These are phyloP conservation scores for Penicillium maclennaniae DNA, from an alignment of 495 filamentous ascomycete genomes.

Conservation along the genomic window DNA sequence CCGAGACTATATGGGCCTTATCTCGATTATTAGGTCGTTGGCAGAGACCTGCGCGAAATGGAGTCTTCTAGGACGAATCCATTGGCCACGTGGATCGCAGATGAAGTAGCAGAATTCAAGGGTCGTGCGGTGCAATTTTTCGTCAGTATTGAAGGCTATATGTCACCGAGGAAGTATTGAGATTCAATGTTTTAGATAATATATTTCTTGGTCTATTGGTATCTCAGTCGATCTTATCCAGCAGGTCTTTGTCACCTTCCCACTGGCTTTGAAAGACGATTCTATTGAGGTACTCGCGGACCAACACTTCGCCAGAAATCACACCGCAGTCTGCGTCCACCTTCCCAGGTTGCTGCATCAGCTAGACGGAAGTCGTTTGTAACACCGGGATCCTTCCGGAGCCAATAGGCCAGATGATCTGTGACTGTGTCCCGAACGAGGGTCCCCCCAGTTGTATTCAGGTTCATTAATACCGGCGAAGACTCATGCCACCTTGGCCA, in stretches of 20 bases:
- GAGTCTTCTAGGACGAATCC: conserved; percentile 18
- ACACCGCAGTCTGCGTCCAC: conserved; percentile 52
- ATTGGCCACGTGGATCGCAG: conserved; percentile 24
- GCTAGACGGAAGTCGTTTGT: conserved; percentile 45
- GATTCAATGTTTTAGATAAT: neutral
- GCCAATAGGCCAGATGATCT: conserved; percentile 11
- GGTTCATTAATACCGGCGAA: conserved; percentile 13
- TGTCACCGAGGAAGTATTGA: conserved; percentile 17
- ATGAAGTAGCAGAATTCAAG: conserved; percentile 25
- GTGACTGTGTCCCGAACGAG: conserved; percentile 9
- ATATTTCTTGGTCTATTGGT: neutral
- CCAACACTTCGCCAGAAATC: conserved; percentile 53
- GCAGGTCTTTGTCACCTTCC: too few relatives aligned
- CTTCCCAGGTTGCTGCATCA: conserved; percentile 53
- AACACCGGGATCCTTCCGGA: conserved; percentile 39
- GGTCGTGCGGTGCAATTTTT: conserved; percentile 25
- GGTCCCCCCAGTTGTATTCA: conserved; percentile 21
- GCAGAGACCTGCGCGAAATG: conserved; percentile 24
- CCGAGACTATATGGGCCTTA: neutral
- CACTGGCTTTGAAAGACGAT: neutral
- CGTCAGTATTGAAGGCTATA: conserved; percentile 29
- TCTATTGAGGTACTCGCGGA: conserved; percentile 3
- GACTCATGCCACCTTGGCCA: conserved; percentile 11
- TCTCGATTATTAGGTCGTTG: conserved; percentile 19
- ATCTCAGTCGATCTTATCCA: too few relatives aligned